Evolutionary conservation across 352 stramenopile species (phyloP).

Genomic region (Phytophthora multivora): DNA sequence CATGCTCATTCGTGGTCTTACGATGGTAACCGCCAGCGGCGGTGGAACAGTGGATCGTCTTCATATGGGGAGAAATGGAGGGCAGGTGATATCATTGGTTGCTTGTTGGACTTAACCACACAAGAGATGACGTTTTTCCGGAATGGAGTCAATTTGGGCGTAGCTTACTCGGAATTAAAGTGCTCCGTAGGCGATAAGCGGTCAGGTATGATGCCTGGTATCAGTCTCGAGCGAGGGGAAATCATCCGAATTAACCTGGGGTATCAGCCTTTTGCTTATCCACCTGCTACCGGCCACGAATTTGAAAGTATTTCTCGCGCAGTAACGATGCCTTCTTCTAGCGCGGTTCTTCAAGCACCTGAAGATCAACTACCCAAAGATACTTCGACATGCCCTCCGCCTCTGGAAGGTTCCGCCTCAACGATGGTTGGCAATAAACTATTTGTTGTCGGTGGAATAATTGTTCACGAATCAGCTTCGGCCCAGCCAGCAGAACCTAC

Average conservation of each 20-base stretch:
- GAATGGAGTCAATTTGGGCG: conserved; percentile 85
- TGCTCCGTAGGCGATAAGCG: conserved; percentile 49
- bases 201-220: conserved; percentile 82
- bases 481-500: conserved; percentile 32
- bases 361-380: conserved; percentile 1
- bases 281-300: conserved; percentile 58
- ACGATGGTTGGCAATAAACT: conserved; percentile 64
- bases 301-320: conserved; percentile 74
- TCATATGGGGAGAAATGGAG: conserved; percentile 92
- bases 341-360: conserved; percentile 38
- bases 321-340: conserved; percentile 49
- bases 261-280: conserved; percentile 79
- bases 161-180: conserved; percentile 77
- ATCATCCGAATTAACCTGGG: conserved; percentile 89
- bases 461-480: conserved; percentile 20
- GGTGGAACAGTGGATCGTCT: conserved; percentile 90
- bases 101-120: conserved; percentile 80
- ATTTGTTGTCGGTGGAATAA: conserved; percentile 76
- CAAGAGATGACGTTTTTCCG: conserved; percentile 89
- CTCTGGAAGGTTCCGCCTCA: conserved; percentile 60
- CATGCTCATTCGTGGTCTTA: conserved; percentile 94
- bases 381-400: conserved; percentile 24
- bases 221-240: conserved; percentile 85
- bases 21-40: conserved; percentile 90
- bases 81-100: conserved; percentile 92